Evolutionary conservation across 176 grass and related monocot genomes (phyloP).

Genomic region (Echinochloa phyllopogon): DNA sequence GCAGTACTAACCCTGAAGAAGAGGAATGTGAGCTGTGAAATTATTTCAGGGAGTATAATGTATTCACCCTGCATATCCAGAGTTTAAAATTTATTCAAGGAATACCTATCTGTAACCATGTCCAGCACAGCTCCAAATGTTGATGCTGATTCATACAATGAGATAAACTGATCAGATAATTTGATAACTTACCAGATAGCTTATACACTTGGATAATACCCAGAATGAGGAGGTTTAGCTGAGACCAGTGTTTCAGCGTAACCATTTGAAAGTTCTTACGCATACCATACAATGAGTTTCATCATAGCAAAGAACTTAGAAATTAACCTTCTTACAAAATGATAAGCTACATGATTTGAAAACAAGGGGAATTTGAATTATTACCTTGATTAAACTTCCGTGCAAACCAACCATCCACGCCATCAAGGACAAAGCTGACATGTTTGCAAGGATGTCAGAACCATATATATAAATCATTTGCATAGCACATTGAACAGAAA

Average conservation of each 20-base stretch:
- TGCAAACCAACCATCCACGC: slow-evolving; percentile 83
- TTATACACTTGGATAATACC: slow-evolving; percentile 4
- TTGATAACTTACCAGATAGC: background rate
- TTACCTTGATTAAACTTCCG: slow-evolving; percentile 88
- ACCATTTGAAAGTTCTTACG: slow-evolving; percentile 19
- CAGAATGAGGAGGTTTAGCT: background rate
- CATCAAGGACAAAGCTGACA: slow-evolving; percentile 77
- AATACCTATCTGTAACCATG: slow-evolving; percentile 99
- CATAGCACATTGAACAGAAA: background rate
- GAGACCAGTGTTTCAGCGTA: slow-evolving; percentile 19
- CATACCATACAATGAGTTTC: background rate
- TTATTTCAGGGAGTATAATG: slow-evolving; percentile 34
- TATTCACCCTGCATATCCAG: slow-evolving; percentile 26
- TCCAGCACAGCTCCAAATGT: slow-evolving; percentile 99
- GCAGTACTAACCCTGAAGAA: slow-evolving; percentile 96
- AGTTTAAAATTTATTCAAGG: slow-evolving; percentile 40
- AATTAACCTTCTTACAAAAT: background rate
- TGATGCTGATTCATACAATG: slow-evolving; percentile 73
- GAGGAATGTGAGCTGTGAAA: slow-evolving; percentile 47
- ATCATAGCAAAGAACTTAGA: background rate
- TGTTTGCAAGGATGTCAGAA: slow-evolving; percentile 38
- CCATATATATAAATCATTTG: background rate
- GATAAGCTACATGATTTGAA: background rate
- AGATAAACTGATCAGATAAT: slow-evolving; percentile 36
- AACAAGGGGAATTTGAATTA: background rate